A percentile compares a stretch with the other conserved stretches of the same genome.
Conservation (phyloP, 2,329 filamentous ascomycete species). For the Exophiala mesophila region DNA sequence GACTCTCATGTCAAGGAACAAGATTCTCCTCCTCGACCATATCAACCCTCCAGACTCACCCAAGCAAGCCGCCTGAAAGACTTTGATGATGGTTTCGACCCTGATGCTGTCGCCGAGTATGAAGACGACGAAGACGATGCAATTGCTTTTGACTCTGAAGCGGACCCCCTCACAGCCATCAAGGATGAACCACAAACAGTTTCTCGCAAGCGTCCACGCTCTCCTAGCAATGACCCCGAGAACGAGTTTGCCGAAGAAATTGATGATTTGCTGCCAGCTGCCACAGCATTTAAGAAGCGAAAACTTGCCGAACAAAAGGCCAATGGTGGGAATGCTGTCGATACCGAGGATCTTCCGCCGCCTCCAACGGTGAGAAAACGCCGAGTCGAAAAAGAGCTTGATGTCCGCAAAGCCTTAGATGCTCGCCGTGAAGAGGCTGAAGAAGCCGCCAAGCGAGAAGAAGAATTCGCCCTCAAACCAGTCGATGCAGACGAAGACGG, state of each 20-base stretch:
- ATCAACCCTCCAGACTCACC: slow-evolving; percentile 27
- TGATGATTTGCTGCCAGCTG: slow-evolving; percentile 72
- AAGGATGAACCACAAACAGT: slow-evolving; percentile 27
- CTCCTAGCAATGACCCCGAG: slow-evolving; percentile 27
- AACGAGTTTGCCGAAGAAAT: slow-evolving; percentile 48
- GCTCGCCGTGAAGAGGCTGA: slow-evolving; percentile 53
- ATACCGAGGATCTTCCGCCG: slow-evolving; percentile 16
- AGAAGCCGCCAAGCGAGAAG: slow-evolving; percentile 52
- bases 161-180: slow-evolving; percentile 5
- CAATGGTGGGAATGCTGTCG: slow-evolving; percentile 6
- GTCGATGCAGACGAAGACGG: slow-evolving; percentile 65
- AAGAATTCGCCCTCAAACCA: slow-evolving; percentile 56
- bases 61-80: slow-evolving; percentile 59
- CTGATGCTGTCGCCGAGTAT: slow-evolving; percentile 26
- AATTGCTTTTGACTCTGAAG: slow-evolving; percentile 2
- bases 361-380: slow-evolving; percentile 42
- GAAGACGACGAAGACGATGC: slow-evolving; percentile 13
- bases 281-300: slow-evolving; percentile 72
- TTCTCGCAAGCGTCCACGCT: slow-evolving; percentile 29
- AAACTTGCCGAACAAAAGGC: slow-evolving; percentile 51
- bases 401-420: slow-evolving; percentile 62
- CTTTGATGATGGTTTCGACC: slow-evolving; percentile 60
- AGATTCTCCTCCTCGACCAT: slow-evolving; percentile 29
- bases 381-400: slow-evolving; percentile 50
- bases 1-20: slow-evolving; percentile 11